Base-by-base conservation (phyloP, 225 moss, liverwort and hornwort species). In the Lunularia cruciata region DNA sequence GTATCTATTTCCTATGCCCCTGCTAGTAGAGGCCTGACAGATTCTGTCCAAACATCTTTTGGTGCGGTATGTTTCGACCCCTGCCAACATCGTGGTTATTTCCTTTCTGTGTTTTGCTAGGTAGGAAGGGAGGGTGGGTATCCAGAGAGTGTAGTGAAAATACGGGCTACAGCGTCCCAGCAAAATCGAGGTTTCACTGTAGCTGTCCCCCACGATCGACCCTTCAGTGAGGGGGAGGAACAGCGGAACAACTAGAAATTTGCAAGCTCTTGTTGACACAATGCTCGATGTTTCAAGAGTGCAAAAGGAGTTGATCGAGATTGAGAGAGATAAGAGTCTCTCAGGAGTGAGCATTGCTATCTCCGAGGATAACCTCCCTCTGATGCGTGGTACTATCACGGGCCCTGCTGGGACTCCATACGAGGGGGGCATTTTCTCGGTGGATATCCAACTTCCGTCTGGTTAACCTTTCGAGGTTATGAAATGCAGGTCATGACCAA, bases 291-390 rank as follows among this genome's bases (percentile, higher is more conserved):
- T 90, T 65, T 96, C 92, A 72, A 81, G 96, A 77, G 87, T 96
- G 65, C 96, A 96, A 89, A 96, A 96, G 82, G 96, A 96, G 87
- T 89, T 96, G 74, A 90, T 92, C 63, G 96, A 96, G 72, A 92
- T 96, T 22, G 90, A 96, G 76, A 86, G 90, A 42, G 90, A 92
- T 65, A 92, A 90, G 79, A 85, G 80, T 49, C 83, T 96, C 16
- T 92, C 92, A 7, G 96, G 92, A 26, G 92, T 96, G 67, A 96
- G 96, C 79, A 85, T 96, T 59, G 71, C 89, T 35, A 67, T 92
- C 12, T 89, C 69, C 9, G 96, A 87, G 48, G 87, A 85, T 15
- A 89, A 96, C 80, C 79, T 96, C 75, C 86, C 92, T 51, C 87
- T 90, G 19, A 96, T 96, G 96, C 86, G 90, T 33, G 96, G 96